A percentile compares a stretch with the other conserved stretches of the same genome.
Conservation (phyloP, 495 filamentous ascomycete species). For the Daldinia childiae region DNA sequence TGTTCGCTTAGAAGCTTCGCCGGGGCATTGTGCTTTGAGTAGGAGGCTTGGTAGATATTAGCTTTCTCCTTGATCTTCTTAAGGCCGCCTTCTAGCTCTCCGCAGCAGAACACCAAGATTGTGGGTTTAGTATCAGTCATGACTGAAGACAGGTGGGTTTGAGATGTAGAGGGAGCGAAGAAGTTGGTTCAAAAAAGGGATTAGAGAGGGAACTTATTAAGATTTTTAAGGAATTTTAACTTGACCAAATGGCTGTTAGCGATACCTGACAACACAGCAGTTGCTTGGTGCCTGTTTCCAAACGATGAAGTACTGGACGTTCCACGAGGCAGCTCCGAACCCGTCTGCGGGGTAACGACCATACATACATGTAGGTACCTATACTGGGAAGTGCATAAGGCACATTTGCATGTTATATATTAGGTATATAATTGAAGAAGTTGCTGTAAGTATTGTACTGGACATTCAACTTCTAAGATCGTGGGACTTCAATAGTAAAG, state of each 20-base stretch:
- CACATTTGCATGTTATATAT: no score
- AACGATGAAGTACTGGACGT: no score
- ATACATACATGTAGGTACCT: no score
- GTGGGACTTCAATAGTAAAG: no score
- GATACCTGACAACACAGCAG: neutral
- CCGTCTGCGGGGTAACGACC: neutral
- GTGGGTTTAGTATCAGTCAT: neutral
- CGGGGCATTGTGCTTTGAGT: neutral
- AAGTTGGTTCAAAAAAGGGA: no score
- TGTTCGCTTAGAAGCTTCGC: neutral
- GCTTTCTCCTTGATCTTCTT: constrained; percentile 5
- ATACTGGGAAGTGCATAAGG: neutral
- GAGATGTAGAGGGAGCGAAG: neutral
- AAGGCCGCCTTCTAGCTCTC: neutral
- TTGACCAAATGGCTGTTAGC: neutral
- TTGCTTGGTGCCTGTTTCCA: neutral
- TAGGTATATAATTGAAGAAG: no score
- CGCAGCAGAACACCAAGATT: constrained; percentile 1
- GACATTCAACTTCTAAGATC: no score
- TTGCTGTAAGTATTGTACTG: no score
- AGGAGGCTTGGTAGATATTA: constrained; percentile 3
- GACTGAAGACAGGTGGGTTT: neutral
- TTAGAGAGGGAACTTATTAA: no score
- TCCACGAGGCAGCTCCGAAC: neutral
- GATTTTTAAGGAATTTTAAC: neutral